These are phyloP conservation scores for Fusarium redolens DNA, from an alignment of 2,329 filamentous ascomycete genomes.

Conservation along the genomic window DNA sequence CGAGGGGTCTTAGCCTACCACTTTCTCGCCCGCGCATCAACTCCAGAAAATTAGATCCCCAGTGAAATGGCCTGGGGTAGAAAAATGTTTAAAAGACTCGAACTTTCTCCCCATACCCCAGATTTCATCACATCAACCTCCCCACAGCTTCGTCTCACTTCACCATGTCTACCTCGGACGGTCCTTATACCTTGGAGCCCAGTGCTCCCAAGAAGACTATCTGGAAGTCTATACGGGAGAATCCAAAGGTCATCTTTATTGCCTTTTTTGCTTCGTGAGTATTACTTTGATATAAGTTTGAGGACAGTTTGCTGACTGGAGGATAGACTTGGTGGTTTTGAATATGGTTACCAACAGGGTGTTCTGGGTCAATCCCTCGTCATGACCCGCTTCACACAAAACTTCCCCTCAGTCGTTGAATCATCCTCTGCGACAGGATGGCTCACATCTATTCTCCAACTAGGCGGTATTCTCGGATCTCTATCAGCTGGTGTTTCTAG, in stretches of 20 bases:
- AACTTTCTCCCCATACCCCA: conserved; percentile 17
- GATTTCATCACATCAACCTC: conserved; percentile 12
- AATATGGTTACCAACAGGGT: conserved; percentile 58
- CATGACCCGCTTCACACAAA: conserved; percentile 61
- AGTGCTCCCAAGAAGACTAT: conserved; percentile 18
- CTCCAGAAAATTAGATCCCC: conserved; percentile 17
- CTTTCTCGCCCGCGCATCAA: neutral
- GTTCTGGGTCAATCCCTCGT: conserved; percentile 65
- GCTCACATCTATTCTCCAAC: conserved; percentile 63
- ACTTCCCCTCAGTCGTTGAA: conserved; percentile 60
- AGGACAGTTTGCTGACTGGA: neutral
- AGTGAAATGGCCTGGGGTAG: neutral
- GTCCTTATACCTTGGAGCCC: conserved; percentile 16
- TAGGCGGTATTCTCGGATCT: conserved; percentile 62
- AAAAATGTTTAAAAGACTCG: conserved; percentile 24
- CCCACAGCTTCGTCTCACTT: conserved; percentile 10
- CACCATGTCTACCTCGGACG: conserved; percentile 19
- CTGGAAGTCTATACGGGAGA: conserved; percentile 16
- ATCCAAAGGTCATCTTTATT: conserved; percentile 43
- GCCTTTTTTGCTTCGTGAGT: conserved; percentile 44
- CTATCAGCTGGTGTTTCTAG: conserved; percentile 60
- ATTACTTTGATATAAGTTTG: too few species aligned
- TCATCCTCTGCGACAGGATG: conserved; percentile 61
- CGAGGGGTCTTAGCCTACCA: conserved; percentile 12
- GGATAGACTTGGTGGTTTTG: conserved; percentile 39